These are phyloP conservation scores for Rhizopogon vesiculosus DNA, from an alignment of 768 basidiomycete species.

Conservation along the genomic window DNA sequence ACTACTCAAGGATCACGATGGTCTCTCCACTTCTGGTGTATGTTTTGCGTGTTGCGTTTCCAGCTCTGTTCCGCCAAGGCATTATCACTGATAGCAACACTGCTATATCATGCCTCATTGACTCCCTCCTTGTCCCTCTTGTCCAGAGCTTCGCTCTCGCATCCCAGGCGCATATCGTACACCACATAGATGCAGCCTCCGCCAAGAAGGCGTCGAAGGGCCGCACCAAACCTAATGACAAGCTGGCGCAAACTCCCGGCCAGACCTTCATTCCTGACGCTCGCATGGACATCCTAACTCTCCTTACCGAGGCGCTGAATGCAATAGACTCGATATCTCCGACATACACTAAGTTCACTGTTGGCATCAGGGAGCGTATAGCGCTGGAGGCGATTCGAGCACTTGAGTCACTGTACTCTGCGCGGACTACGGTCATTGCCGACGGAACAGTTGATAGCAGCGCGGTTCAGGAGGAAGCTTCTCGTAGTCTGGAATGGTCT, in stretches of 20 bases:
- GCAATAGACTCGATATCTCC: slow-evolving; percentile 13
- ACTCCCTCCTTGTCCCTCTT: slow-evolving; percentile 15
- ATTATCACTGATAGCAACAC: slow-evolving; percentile 2
- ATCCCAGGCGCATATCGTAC: neutral
- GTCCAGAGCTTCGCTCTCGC: slow-evolving; percentile 4
- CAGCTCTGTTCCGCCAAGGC: slow-evolving; percentile 9
- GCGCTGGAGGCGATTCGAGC: slow-evolving; percentile 25
- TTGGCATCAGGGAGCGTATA: slow-evolving; percentile 15
- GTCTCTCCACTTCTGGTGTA: slow-evolving; percentile 19
- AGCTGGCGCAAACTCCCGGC: neutral
- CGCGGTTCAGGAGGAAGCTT: neutral
- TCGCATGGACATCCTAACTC: slow-evolving; percentile 17
- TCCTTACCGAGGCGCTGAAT: slow-evolving; percentile 16
- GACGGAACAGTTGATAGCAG: neutral
- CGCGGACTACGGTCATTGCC: neutral
- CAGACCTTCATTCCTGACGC: slow-evolving; percentile 8
- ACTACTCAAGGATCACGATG: slow-evolving; percentile 15
- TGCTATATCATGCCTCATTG: slow-evolving; percentile 14
- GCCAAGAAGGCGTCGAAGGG: neutral
- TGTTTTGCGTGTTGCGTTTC: slow-evolving; percentile 17
- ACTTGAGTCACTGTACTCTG: slow-evolving; percentile 17
- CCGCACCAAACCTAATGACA: neutral
- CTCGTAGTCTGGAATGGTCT: neutral
- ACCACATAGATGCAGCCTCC: neutral
- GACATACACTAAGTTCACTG: too few relatives aligned